Evolutionary conservation across 805 yeast species (phyloP), one percentile per base, ranked within the genome.

Genomic region (Sungouiella blattae): DNA sequence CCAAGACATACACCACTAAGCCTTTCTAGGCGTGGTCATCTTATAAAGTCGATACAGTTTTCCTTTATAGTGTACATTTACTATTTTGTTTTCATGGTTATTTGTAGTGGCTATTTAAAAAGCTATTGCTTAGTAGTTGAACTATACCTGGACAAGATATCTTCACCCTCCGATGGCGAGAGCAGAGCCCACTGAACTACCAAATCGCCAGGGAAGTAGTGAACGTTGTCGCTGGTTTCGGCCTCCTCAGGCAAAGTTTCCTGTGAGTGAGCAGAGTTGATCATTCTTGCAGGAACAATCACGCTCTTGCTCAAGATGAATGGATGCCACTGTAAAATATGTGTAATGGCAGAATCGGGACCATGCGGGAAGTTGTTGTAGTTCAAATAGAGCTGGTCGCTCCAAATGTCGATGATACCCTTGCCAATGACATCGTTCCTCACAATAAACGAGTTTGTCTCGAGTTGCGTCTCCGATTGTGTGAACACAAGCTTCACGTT

Each of bases 311-410:
- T 73, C 46, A 93, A 68, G 18, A 84, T 63, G 18, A 75, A 77
- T 9, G 96, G 95, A 56, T 91, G 98, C 98, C 98, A 93, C 60
- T 87, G 97, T 47, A 88, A 67, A 29, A 88, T 68, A 56, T 93
- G 98, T n/a, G 86, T 75, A 28, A 91, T 54, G 0, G 93, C 89
- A n/a, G 74, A 70, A 39, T 76, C 78, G 4, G 79, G 83, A 35
- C 74, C 73, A 32, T 58, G 57, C 11, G 74, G 73, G 60, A 85
- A 85, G 38, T 72, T 72, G n/a, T 61, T 60, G 61, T 83, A 87
- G 32, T 73, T 70, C 53, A 85, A 73, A 54, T 78, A 80, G 31
- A 87, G 68, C 16, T 79, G 78, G 55, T 87, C 93, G 22, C 73
- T 58, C 88, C 96, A 83, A 46, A 77, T 73, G 56, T 88, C 96